Evolutionary conservation across 148 eudicot species (phyloP).

Genomic region (Chenopodium berlandieri): DNA sequence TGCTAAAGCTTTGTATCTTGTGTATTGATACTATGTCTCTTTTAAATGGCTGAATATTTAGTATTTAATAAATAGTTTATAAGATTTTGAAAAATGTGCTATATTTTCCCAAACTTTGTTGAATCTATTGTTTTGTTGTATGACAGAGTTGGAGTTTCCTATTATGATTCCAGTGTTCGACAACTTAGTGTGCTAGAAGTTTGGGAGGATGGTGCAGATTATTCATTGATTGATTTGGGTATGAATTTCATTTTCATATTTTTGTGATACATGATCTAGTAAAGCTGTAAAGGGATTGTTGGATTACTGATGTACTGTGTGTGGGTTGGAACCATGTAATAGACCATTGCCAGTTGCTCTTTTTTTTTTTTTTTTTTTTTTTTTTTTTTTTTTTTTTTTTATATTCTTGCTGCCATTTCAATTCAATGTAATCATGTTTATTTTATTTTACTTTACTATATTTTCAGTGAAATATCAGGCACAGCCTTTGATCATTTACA

Average conservation of each 20-base stretch:
- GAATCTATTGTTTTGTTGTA: background rate
- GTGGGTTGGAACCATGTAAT: background rate
- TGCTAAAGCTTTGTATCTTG: background rate
- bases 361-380: background rate
- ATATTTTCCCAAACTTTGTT: background rate
- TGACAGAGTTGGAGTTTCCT: constrained; percentile 83
- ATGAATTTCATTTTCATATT: constrained; percentile 16
- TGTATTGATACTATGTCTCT: background rate
- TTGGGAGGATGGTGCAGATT: constrained; percentile 87
- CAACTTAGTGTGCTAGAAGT: constrained; percentile 88
- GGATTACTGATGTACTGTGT: background rate
- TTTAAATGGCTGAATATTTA: background rate
- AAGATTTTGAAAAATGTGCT: background rate
- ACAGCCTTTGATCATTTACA: constrained; percentile 70
- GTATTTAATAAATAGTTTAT: background rate
- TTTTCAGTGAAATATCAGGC: constrained; percentile 90
- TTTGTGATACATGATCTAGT: background rate
- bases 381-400: background rate
- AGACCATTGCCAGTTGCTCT: background rate
- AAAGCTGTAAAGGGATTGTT: background rate
- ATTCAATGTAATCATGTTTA: background rate
- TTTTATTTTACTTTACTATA: constrained; percentile 17
- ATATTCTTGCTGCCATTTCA: constrained; percentile 10
- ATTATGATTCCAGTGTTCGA: constrained; percentile 67
- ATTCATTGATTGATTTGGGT: constrained; percentile 83